These are phyloP conservation scores for Neurospora discreta DNA, from an alignment of 495 filamentous ascomycete genomes.

Conservation along the genomic window DNA sequence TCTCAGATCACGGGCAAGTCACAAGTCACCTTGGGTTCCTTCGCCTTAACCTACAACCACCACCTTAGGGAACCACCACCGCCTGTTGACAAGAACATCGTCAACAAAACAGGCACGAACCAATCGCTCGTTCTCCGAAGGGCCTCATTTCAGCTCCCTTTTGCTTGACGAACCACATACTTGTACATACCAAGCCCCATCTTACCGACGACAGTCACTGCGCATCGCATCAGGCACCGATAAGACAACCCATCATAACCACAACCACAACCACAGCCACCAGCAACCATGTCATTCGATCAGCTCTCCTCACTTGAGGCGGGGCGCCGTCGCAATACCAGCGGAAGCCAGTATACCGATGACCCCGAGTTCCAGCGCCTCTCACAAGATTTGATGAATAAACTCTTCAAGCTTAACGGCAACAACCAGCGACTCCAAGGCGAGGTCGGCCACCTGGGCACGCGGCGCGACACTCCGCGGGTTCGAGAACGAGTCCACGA, in stretches of 20 bases:
- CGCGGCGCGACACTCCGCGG: conserved; percentile 78
- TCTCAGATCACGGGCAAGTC: neutral
- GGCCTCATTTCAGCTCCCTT: neutral
- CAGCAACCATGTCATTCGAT: conserved; percentile 72
- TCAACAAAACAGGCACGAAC: neutral
- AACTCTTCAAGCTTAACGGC: conserved; percentile 76
- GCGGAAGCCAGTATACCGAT: conserved; percentile 61
- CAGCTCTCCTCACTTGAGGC: conserved; percentile 74
- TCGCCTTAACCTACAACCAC: neutral
- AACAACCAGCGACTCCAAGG: conserved; percentile 72
- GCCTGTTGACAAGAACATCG: neutral
- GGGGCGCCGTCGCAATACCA: conserved; percentile 24
- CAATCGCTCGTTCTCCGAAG: neutral
- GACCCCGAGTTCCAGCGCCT: conserved; percentile 85
- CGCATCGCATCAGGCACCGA: neutral
- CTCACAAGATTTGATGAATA: conserved; percentile 68
- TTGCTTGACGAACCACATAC: neutral
- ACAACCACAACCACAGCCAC: neutral
- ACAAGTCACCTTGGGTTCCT: neutral
- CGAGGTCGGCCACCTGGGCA: conserved; percentile 77
- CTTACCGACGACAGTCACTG: neutral
- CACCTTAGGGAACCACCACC: neutral
- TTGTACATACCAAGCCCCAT: neutral
- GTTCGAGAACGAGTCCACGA: conserved; percentile 83
- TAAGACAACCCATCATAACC: neutral